These are phyloP conservation scores for Colletotrichum australisinense DNA, from an alignment of 2,329 filamentous ascomycete species.

Conservation along the genomic window DNA sequence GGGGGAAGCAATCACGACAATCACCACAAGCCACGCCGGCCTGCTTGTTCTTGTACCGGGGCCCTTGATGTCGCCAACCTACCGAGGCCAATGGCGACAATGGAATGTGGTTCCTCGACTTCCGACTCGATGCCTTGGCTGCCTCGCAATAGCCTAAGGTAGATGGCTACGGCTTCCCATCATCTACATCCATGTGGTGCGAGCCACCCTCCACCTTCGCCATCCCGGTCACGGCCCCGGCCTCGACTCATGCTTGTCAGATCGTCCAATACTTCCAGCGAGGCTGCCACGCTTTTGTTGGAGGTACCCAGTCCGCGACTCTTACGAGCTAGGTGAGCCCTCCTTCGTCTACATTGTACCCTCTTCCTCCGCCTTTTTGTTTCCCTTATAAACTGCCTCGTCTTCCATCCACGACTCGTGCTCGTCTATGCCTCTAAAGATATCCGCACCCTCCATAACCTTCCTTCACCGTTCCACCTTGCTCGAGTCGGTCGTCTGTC, in stretches of 20 bases:
- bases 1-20: neutral
- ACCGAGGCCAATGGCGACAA: neutral
- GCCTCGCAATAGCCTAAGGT: constrained; percentile 14
- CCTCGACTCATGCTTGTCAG: constrained; percentile 18
- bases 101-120: neutral
- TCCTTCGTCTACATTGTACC: neutral
- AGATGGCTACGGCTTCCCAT: neutral
- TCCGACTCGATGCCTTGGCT: constrained; percentile 17
- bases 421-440: neutral
- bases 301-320: neutral
- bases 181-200: neutral
- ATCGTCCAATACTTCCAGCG: constrained; percentile 19
- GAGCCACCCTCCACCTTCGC: neutral
- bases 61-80: neutral
- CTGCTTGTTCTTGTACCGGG: neutral
- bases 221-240: neutral
- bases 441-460: constrained; percentile 8
- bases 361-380: neutral
- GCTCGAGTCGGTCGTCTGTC: constrained; percentile 21
- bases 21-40: neutral
- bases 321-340: neutral
- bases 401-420: constrained; percentile 21
- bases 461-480: neutral
- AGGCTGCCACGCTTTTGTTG: constrained; percentile 19
- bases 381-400: constrained; percentile 13